Percentiles rank a stretch among this genome's conserved stretches.
phyloP scores from a whole-genome alignment of 192 early-diverging fungal species.

The Bifiguratus adelaidae region DNA sequence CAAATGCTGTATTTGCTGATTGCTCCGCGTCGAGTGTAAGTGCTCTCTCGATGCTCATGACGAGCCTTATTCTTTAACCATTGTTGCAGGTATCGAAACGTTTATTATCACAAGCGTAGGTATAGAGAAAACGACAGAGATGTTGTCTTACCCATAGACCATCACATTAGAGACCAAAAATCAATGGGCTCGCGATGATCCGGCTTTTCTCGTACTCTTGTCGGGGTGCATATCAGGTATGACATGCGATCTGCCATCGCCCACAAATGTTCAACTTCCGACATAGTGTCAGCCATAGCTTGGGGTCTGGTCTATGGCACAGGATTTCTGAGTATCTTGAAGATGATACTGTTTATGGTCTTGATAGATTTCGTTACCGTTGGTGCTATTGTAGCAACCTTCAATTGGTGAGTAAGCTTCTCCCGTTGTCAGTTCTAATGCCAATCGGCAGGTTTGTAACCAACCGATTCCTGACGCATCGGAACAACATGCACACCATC shows the following conservation, averaged over 20 bases:
- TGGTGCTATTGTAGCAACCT: constrained; percentile 57
- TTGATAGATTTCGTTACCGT: constrained; percentile 72
- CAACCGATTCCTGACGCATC: constrained; percentile 75
- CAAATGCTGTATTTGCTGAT: constrained; percentile 81
- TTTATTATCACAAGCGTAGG: constrained; percentile 94
- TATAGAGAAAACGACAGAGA: not conserved
- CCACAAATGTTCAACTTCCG: not conserved
- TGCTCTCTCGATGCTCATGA: not conserved
- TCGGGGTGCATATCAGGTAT: constrained; percentile 34
- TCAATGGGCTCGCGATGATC: constrained; percentile 96
- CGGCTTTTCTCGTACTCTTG: constrained; percentile 81
- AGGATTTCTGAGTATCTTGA: constrained; percentile 54
- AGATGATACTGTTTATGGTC: constrained; percentile 70
- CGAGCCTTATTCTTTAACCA: constrained; percentile 1
- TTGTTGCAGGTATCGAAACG: constrained; percentile 72
- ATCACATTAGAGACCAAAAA: constrained; percentile 82
- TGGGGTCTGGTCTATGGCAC: constrained; percentile 72
- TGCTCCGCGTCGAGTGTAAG: constrained; percentile 73
- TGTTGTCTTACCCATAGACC: too few species aligned
- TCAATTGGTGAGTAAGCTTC: constrained; percentile 55
- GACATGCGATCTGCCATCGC: not conserved
- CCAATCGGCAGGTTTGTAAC: constrained; percentile 62
- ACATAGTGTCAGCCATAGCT: constrained; percentile 62
- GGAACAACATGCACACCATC: constrained; percentile 55
- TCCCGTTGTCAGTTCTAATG: too few species aligned